These are phyloP conservation scores for Clitopilus passeckerianus DNA, from an alignment of 768 basidiomycete genomes.

Conservation along the genomic window DNA sequence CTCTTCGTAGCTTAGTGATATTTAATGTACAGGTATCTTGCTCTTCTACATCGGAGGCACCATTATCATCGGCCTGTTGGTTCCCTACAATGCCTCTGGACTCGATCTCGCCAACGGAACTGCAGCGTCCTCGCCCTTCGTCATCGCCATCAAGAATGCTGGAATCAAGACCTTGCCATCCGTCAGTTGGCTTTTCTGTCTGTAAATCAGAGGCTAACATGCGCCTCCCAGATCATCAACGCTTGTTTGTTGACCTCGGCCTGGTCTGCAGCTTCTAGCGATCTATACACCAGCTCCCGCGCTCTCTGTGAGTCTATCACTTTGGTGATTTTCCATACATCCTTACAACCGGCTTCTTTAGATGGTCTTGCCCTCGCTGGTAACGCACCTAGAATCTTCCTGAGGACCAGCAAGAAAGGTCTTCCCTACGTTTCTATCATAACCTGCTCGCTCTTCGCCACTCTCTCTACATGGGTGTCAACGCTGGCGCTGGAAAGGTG, in stretches of 20 bases:
- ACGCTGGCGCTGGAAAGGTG: constrained; percentile 59
- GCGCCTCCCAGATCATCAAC: constrained; percentile 58
- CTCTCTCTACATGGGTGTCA: constrained; percentile 84
- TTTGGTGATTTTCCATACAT: neutral
- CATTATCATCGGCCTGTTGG: constrained; percentile 76
- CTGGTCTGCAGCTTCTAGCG: constrained; percentile 88
- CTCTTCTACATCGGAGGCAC: constrained; percentile 74
- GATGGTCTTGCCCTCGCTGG: constrained; percentile 78
- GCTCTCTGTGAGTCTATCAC: constrained; percentile 60
- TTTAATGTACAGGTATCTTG: constrained; percentile 59
- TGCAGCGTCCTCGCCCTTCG: constrained; percentile 81
- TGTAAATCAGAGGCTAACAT: neutral
- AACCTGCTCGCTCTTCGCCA: constrained; percentile 62
- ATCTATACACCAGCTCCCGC: constrained; percentile 85
- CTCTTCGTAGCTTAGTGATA: neutral
- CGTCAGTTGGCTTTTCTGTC: constrained; percentile 34
- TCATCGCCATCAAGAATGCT: constrained; percentile 80
- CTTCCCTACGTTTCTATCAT: constrained; percentile 72
- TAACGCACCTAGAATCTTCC: constrained; percentile 81
- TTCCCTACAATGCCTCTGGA: constrained; percentile 59
- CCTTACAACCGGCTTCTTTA: constrained; percentile 16
- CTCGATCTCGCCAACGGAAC: constrained; percentile 52
- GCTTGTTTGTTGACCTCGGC: constrained; percentile 83
- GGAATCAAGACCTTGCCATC: constrained; percentile 87
- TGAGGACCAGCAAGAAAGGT: constrained; percentile 62